A percentile compares a stretch with the other conserved stretches of the same genome.
Conservation (phyloP, 805 yeast genomes). For the Metschnikowia vanudenii region DNA sequence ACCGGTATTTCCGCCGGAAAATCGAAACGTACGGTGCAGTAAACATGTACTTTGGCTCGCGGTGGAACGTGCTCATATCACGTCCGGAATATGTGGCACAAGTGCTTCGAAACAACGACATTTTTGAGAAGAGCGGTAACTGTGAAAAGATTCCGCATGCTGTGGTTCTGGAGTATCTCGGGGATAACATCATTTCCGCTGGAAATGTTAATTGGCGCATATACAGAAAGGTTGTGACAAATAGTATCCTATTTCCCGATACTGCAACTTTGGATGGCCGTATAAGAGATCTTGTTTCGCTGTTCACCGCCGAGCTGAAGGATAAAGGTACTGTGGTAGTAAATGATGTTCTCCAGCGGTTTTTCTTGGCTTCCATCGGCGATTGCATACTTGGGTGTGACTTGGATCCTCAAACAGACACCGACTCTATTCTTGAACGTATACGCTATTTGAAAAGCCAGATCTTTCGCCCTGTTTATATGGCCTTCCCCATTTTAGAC, state of each 20-base stretch:
- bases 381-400: constrained; percentile 51
- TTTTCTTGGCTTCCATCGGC: constrained; percentile 49
- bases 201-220: constrained; percentile 52
- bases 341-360: constrained; percentile 44
- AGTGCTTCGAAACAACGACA: constrained; percentile 47
- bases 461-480: constrained; percentile 52
- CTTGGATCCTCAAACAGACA: constrained; percentile 37
- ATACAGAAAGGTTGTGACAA: constrained; percentile 45
- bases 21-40: constrained; percentile 56
- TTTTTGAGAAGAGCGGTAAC: constrained; percentile 59
- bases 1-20: constrained; percentile 41
- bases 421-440: constrained; percentile 36
- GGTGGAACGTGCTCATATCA: constrained; percentile 58
- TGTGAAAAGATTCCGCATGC: constrained; percentile 57
- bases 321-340: constrained; percentile 16
- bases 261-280: constrained; percentile 38
- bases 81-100: constrained; percentile 47
- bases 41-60: constrained; percentile 56
- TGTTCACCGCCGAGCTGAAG: constrained; percentile 21
- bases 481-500: constrained; percentile 58
- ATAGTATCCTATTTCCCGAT: constrained; percentile 51
- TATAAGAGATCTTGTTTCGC: constrained; percentile 30
- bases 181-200: constrained; percentile 60
- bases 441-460: constrained; percentile 48
- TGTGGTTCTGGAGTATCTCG: constrained; percentile 53